Base-by-base conservation (phyloP, 1,139 yeast genomes). In the Scheffersomyces segobiensis region DNA sequence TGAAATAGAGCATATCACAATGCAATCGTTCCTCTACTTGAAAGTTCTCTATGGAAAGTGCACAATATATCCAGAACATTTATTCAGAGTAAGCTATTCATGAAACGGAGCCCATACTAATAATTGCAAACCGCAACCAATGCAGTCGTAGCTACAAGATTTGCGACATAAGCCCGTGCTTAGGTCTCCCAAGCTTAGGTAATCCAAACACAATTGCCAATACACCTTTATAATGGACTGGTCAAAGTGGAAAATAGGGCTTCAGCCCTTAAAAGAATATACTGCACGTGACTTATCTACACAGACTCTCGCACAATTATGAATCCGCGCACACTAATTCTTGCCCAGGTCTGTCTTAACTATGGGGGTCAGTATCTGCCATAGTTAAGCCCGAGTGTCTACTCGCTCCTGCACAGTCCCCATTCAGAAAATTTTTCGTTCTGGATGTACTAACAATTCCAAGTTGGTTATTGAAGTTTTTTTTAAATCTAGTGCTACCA, bases 391-490 rank as follows among this genome's bases (percentile, higher is more conserved):
- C 5, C 20, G n/a, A n/a, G n/a, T 20, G 50, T 48, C n/a, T 20
- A 26, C 17, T 21, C 24, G 50, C 24, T 48, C 50, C 50, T 48
- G 50, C 50, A 48, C 26, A 20, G 7, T 48, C 24, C 50, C 21
- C 50, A 14, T 20, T 48, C 50, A 61, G 62, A 58, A 60, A 60
- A 60, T 54, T 60, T 60, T 60, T 60, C 62, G 61, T 55, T 57
- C 55, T 49, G 56, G 53, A 55, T 52, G 50, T 48, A 48, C 50
- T 48, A 24, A 24, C 50, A 48, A 48, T 48, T 24, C 50, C 18
- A 48, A n/a, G 17, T 48, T 48, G 24, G 24, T 48, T 20, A 21
- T 20, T 48, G 21, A 48, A 48, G 24, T 48, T 48, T 48, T 48
- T 48, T 48, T 48, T 48, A 48, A 32, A 32, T 32, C 42, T 12